Evolutionary conservation across 306 rosid genomes (phyloP), one percentile per base, ranked within the genome.

Genomic region (Prosopis cineraria): DNA sequence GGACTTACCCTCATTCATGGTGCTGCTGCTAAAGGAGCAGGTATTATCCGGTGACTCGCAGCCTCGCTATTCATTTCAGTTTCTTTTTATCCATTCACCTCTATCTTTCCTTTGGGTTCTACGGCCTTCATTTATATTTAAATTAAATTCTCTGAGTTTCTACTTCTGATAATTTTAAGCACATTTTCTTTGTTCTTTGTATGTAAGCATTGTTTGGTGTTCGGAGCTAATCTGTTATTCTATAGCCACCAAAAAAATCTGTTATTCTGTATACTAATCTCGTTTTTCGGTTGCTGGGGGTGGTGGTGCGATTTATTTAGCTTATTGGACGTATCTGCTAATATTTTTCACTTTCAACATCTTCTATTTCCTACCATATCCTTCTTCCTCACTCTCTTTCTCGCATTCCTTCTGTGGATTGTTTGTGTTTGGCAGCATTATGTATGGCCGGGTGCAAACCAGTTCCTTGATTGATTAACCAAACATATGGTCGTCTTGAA

Each of bases 1-100:
- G 91, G 88, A 37, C 81, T 95, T 58, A 91, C 98, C 43, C 86
- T 92, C 81, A 87, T 95, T 88, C 90, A 73, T 10, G 77, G 80
- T 75, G 97, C 98, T 72, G 83, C 68, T 69, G 86, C 96, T 37
- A 91, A 89, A 87, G 89, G 90, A 89, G 98, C 97, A 45, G 98
- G 93, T 95, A 83, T 56, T 16, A 11, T 24, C 62, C 24, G 24
- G 5, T 44, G n/a, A 50, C 19, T n/a, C 53, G 6, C 7, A 20
- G 6, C 58, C n/a, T 52, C 27, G 2, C 30, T 10, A 19, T 22
- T 53, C 30, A 20, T 0, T 53, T 22, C 60, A 53, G 30, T 20
- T 53, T 22, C 60, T 53, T 53, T 52, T 43, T 10, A 43, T 43
- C 47, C 47, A 1, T 43, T 43, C 47, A 11, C 12, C 2, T 43